Conservation (phyloP, 2,329 filamentous ascomycete genomes). For the Arthrinium puccinioides region DNA sequence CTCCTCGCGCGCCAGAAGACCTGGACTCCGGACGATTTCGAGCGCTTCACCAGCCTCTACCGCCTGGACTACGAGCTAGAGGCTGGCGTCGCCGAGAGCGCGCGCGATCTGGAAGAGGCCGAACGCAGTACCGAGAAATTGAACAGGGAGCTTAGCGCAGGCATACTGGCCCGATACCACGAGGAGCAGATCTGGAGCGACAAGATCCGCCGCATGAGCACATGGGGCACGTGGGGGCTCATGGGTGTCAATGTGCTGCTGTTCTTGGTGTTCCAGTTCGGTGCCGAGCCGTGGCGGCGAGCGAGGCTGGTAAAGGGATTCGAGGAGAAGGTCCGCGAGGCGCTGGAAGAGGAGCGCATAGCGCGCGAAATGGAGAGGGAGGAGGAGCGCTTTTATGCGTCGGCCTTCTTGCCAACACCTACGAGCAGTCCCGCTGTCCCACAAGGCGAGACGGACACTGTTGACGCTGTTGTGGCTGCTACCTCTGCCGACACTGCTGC, state of each 20-base stretch:
- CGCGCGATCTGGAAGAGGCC: slow-evolving; percentile 63
- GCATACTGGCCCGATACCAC: slow-evolving; percentile 87
- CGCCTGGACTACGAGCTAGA: slow-evolving; percentile 90
- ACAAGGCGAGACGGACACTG: not conserved
- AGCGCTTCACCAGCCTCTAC: slow-evolving; percentile 90
- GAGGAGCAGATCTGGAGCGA: slow-evolving; percentile 99
- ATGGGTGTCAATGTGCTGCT: slow-evolving; percentile 95
- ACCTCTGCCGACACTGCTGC: not conserved
- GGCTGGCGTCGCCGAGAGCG: slow-evolving; percentile 66
- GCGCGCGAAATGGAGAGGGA: slow-evolving; percentile 11
- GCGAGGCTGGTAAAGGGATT: slow-evolving; percentile 74
- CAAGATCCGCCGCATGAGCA: slow-evolving; percentile 90
- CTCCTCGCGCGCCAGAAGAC: slow-evolving; percentile 89
- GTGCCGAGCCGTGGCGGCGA: slow-evolving; percentile 89
- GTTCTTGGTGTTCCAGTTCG: slow-evolving; percentile 78
- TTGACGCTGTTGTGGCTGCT: no score
- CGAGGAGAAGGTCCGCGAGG: slow-evolving; percentile 66
- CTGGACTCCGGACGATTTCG: slow-evolving; percentile 81
- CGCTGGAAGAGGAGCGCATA: slow-evolving; percentile 59
- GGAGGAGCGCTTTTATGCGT: not conserved
- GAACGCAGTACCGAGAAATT: slow-evolving; percentile 77
- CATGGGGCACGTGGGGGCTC: slow-evolving; percentile 95
- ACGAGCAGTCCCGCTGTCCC: not conserved
- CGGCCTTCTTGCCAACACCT: not conserved
- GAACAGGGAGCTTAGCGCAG: slow-evolving; percentile 66